These are phyloP conservation scores for Cynara cardunculus DNA, from an alignment of 129 eudicot species.

Conservation along the genomic window DNA sequence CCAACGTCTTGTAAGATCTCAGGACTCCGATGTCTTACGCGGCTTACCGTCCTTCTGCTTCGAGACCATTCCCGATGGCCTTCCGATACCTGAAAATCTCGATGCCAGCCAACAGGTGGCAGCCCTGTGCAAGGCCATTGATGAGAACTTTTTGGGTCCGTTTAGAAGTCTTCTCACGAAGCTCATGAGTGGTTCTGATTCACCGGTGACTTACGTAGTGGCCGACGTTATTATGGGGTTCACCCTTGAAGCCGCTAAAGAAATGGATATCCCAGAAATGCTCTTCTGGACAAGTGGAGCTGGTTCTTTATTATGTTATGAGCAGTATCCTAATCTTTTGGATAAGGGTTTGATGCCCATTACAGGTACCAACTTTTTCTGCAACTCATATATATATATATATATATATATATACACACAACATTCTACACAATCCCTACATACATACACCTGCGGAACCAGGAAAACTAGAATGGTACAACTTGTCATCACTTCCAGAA, in stretches of 20 bases:
- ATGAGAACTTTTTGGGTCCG: conserved; percentile 27
- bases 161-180: conserved; percentile 19
- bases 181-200: conserved; percentile 17
- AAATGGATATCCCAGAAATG: background rate
- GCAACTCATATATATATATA: background rate
- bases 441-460: too few relatives aligned
- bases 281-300: background rate
- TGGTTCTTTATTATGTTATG: conserved; percentile 35
- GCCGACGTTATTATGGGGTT: conserved; percentile 44
- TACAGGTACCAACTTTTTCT: conserved; percentile 30
- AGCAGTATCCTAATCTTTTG: conserved; percentile 26
- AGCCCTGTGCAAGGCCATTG: conserved; percentile 24
- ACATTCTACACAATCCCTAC: too few relatives aligned
- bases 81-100: conserved; percentile 19
- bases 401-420: too few relatives aligned
- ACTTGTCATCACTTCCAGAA: too few relatives aligned
- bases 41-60: conserved; percentile 45
- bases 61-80: conserved; percentile 10
- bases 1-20: background rate
- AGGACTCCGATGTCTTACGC: conserved; percentile 16
- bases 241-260: background rate
- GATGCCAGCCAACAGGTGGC: conserved; percentile 41
- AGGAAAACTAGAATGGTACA: too few relatives aligned
- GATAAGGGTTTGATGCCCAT: conserved; percentile 42
- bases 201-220: conserved; percentile 52